Conservation (phyloP, 495 filamentous ascomycete species). For the Aspergillus incahuasiensis region DNA sequence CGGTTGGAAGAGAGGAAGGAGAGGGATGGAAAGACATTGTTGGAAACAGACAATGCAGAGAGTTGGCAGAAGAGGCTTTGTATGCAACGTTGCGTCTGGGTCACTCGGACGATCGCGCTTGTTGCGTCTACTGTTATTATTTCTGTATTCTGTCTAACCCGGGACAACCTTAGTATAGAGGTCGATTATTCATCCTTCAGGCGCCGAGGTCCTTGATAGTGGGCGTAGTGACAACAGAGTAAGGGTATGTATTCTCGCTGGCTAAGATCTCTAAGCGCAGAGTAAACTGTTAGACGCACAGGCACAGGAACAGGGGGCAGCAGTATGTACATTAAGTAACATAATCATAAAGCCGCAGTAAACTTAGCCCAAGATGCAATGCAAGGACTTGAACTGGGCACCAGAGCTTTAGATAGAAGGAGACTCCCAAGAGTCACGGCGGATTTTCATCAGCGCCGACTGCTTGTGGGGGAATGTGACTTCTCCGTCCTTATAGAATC, state of each 20-base stretch:
- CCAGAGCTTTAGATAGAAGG: constrained; percentile 57
- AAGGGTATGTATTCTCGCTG: neutral
- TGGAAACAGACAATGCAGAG: too few species aligned
- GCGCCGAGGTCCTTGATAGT: too few species aligned
- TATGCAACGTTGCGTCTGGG: too few species aligned
- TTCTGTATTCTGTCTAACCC: too few species aligned
- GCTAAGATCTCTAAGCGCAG: neutral
- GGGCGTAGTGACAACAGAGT: neutral
- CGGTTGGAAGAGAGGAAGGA: too few species aligned
- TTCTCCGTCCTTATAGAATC: constrained; percentile 87
- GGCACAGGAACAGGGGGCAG: neutral
- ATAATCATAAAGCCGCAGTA: neutral
- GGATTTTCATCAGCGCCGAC: constrained; percentile 77
- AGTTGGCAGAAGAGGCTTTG: too few species aligned
- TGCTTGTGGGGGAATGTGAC: constrained; percentile 91
- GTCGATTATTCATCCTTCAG: too few species aligned
- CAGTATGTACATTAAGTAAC: neutral
- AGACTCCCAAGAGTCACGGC: constrained; percentile 76
- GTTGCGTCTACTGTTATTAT: too few species aligned
- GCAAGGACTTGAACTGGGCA: neutral
- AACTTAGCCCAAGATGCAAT: neutral
- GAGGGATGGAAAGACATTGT: too few species aligned
- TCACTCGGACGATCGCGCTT: too few species aligned
- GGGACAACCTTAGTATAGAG: too few species aligned
- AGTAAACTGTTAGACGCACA: neutral